These are phyloP conservation scores for Mycena rebaudengoi DNA, from an alignment of 768 basidiomycete genomes.

Conservation along the genomic window DNA sequence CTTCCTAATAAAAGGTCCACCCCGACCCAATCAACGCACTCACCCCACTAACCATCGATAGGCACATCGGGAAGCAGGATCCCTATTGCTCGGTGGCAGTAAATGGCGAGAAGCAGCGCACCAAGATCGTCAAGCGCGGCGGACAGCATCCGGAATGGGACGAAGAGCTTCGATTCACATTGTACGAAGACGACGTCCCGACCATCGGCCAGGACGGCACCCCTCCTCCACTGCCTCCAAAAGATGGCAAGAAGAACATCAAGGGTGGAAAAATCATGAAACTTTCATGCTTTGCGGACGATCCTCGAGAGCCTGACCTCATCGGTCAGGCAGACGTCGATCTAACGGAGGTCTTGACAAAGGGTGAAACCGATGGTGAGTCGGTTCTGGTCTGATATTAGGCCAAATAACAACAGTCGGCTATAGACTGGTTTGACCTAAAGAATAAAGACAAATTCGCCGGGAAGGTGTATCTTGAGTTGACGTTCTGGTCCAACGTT, in stretches of 20 bases:
- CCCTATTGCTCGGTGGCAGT: slow-evolving; percentile 88
- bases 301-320: slow-evolving; percentile 92
- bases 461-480: slow-evolving; percentile 94
- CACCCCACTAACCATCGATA: slow-evolving; percentile 1
- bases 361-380: slow-evolving; percentile 96
- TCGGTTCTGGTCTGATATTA: slow-evolving; percentile 1
- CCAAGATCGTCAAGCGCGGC: slow-evolving; percentile 94
- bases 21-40: background rate
- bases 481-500: slow-evolving; percentile 97
- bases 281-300: slow-evolving; percentile 93
- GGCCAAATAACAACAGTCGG: background rate
- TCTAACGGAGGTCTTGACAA: slow-evolving; percentile 88
- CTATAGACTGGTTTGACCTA: slow-evolving; percentile 93
- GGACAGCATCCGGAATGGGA: slow-evolving; percentile 99
- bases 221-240: slow-evolving; percentile 78
- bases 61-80: slow-evolving; percentile 96
- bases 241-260: slow-evolving; percentile 61
- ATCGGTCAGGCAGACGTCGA: slow-evolving; percentile 93
- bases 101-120: slow-evolving; percentile 85
- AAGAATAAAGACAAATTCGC: slow-evolving; percentile 92
- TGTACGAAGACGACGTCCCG: slow-evolving; percentile 77
- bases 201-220: slow-evolving; percentile 49
- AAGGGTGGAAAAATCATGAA: slow-evolving; percentile 80
- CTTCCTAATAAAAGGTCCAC: slow-evolving; percentile 76
- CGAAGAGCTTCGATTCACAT: slow-evolving; percentile 92